Percentiles rank a stretch among this genome's conserved stretches.
phyloP scores from a whole-genome alignment of 2,329 filamentous ascomycete species.

The Akanthomyces muscarius region DNA sequence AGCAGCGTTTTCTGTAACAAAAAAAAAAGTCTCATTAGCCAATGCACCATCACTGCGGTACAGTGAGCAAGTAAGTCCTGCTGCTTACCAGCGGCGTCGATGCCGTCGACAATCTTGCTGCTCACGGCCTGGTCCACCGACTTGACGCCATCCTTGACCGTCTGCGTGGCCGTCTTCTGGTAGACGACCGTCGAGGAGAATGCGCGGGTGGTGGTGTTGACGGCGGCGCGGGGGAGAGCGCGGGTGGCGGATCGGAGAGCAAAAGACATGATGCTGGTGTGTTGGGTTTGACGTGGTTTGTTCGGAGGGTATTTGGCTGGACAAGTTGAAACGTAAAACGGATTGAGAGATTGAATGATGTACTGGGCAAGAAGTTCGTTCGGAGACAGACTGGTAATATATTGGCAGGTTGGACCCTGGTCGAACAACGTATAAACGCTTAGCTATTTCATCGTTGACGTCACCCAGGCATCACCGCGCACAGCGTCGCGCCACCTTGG shows the following conservation, averaged over 20 bases:
- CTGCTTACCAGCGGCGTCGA: constrained; percentile 52
- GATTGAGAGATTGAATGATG: constrained; percentile 4
- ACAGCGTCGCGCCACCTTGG: constrained; percentile 5
- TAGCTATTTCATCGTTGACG: constrained; percentile 15
- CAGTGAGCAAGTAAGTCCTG: no score
- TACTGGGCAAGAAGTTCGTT: no score
- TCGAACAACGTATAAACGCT: background rate
- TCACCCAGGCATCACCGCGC: constrained; percentile 13
- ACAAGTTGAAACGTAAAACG: no score
- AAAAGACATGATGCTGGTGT: constrained; percentile 45
- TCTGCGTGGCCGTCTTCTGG: constrained; percentile 49
- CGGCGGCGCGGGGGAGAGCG: constrained; percentile 35
- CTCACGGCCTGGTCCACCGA: constrained; percentile 56
- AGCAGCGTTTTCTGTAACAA: constrained; percentile 33
- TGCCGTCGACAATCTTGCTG: constrained; percentile 58
- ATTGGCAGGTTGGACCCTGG: background rate
- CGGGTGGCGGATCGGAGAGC: constrained; percentile 45
- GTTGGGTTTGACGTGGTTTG: background rate
- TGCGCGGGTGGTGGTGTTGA: constrained; percentile 41
- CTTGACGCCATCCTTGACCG: constrained; percentile 58
- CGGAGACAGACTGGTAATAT: background rate
- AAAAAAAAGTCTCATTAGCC: background rate
- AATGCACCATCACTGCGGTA: background rate
- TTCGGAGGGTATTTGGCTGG: background rate
- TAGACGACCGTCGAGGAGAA: constrained; percentile 46